Percentiles rank a stretch among this genome's conserved stretches.
phyloP scores from a whole-genome alignment of 1,284 basidiomycete species.

The Fomitopsis schrenkii region DNA sequence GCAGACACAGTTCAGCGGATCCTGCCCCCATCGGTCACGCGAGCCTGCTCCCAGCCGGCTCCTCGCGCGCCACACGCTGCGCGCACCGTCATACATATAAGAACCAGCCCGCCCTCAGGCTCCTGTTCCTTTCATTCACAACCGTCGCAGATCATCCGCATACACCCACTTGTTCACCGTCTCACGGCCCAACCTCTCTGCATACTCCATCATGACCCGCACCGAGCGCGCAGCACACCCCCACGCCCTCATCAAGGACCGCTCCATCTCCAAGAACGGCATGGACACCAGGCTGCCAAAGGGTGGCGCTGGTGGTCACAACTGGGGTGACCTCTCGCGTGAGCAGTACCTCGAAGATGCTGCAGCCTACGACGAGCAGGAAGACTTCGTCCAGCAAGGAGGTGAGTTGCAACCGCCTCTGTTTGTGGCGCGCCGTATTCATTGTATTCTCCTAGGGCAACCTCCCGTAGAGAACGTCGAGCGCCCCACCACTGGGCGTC shows the following conservation, averaged over 20 bases:
- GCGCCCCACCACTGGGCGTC: constrained; percentile 13
- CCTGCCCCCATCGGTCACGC: constrained; percentile 9
- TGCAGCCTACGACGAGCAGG: constrained; percentile 47
- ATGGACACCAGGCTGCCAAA: constrained; percentile 72
- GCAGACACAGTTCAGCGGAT: constrained; percentile 2
- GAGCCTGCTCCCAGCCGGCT: constrained; percentile 3
- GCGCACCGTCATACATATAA: constrained; percentile 3
- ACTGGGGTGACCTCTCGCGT: constrained; percentile 74
- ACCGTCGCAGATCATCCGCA: not conserved
- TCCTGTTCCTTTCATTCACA: not conserved
- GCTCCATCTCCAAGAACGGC: constrained; percentile 71
- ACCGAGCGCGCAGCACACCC: constrained; percentile 71
- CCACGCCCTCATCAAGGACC: constrained; percentile 74
- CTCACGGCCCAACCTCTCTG: not conserved
- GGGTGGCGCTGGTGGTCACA: constrained; percentile 73
- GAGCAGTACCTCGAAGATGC: constrained; percentile 57
- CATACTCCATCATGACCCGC: constrained; percentile 55
- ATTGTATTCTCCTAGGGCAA: not conserved
- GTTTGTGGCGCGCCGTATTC: not conserved
- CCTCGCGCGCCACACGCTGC: constrained; percentile 3
- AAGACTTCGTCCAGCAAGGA: constrained; percentile 34
- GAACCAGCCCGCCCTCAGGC: not conserved
- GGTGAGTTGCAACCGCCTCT: constrained; percentile 10
- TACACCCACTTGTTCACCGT: not conserved
- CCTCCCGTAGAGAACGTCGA: constrained; percentile 9